These are phyloP conservation scores for Schizosaccharomyces osmophilus DNA, from an alignment of 805 yeast species.

Conservation along the genomic window DNA sequence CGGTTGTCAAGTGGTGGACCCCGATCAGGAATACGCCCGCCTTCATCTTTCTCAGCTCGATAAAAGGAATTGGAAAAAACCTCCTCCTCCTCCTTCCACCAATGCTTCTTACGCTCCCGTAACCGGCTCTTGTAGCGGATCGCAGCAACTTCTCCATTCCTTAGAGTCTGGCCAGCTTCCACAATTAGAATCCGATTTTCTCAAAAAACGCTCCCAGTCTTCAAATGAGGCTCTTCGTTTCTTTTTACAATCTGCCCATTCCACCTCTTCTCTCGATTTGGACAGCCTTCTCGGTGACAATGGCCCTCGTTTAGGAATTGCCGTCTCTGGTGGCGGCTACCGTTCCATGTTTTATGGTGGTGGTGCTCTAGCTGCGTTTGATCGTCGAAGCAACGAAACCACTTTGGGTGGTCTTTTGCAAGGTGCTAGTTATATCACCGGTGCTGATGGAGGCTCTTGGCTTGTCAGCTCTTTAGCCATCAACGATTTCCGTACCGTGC, in stretches of 20 bases:
- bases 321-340: conserved; percentile 75
- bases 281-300: not conserved
- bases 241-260: not conserved
- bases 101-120: not conserved
- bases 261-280: not conserved
- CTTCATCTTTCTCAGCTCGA: not conserved
- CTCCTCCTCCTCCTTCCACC: not conserved
- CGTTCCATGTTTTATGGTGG: conserved; percentile 36
- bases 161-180: not conserved
- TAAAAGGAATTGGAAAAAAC: not conserved
- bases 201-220: not conserved
- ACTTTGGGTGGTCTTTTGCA: conserved; percentile 30
- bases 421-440: conserved; percentile 30
- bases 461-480: conserved; percentile 25
- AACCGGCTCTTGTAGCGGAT: not conserved
- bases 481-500: conserved; percentile 18
- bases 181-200: not conserved
- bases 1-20: no score
- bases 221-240: not conserved
- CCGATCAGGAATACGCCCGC: not conserved
- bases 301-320: conserved; percentile 14
- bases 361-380: conserved; percentile 30
- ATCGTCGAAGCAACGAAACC: conserved; percentile 15
- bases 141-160: not conserved
- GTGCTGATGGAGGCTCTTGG: conserved; percentile 58